Evolutionary conservation across 2,329 filamentous ascomycete species (phyloP), one percentile per base, ranked within the genome.

Genomic region (Ilyonectria sp.): DNA sequence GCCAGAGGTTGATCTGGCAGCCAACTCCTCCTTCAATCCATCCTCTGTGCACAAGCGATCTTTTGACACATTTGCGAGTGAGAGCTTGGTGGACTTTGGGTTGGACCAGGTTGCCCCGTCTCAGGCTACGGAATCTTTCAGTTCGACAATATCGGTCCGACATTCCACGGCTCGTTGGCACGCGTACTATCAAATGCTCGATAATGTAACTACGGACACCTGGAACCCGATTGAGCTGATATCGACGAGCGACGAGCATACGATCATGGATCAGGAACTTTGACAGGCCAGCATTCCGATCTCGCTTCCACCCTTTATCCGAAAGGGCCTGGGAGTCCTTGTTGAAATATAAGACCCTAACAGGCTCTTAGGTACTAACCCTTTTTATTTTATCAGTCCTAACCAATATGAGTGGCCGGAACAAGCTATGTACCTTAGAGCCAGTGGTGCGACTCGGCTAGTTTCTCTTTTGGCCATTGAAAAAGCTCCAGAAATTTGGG

Each of bases 221-320:
- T 83, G 82, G 80, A 65, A 57, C 4, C 53, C 77, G 0, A 76
- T 82, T 9, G 67, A 71, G 3, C 71, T 83, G 10, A 71, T 84
- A 33, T 82, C 80, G 0, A 81, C 79, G 1, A 78, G 68, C 33
- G 70, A 77, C 23, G 72, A 80, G 37, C 79, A 83, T 54, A 79
- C 75, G 1, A 49, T 43, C 1, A 57, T 59, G 10, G 82, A 83
- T 4, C 59, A 67, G 35, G 81, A 82, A 26, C 74, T 83, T 3
- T 82, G 70, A 74, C 23, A 17, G 8, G n/a, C 19, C 40, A 43
- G 13, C 4, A 43, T 5, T 6, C n/a, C 15, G 29, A 6, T 35
- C 29, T 53, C 29, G 17, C 21, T n/a, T 6, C 15, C 17, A 35
- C 7, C 15, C 17, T 11, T 29, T 8, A 2, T 31, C 8, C 10